Percentiles rank a stretch among this genome's conserved stretches.
These are phyloP conservation scores for Cystobasidium onofrii DNA, from an alignment of 768 basidiomycete species.

Conservation along the genomic window DNA sequence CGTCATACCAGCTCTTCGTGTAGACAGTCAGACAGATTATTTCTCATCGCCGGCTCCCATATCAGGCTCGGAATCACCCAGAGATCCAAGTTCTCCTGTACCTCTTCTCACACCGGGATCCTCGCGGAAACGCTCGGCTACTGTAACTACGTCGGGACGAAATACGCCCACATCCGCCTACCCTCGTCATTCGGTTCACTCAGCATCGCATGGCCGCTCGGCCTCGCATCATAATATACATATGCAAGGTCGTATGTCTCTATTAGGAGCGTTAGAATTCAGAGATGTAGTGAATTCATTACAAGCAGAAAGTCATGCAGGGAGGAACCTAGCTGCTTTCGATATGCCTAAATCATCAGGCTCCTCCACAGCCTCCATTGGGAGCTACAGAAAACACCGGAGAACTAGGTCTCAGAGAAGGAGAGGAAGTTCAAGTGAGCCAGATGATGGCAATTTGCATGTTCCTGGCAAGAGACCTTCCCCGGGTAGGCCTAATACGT, in stretches of 20 bases:
- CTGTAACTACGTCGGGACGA: slow-evolving; percentile 3
- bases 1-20: slow-evolving; percentile 4
- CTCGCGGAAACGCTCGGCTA: slow-evolving; percentile 4
- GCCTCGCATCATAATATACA: slow-evolving; percentile 4
- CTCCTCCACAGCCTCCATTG: neutral
- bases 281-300: slow-evolving; percentile 78
- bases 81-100: neutral
- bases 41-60: slow-evolving; percentile 21
- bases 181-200: slow-evolving; percentile 48
- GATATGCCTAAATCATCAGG: neutral
- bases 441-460: neutral
- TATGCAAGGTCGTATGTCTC: slow-evolving; percentile 51
- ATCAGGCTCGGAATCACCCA: neutral
- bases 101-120: neutral
- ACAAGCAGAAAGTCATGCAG: slow-evolving; percentile 57
- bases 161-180: neutral
- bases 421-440: neutral
- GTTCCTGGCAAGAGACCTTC: neutral
- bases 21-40: neutral
- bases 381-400: neutral
- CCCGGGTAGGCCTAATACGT: neutral
- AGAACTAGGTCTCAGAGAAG: neutral
- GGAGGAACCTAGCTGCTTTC: slow-evolving; percentile 27
- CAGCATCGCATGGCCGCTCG: slow-evolving; percentile 52
- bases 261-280: slow-evolving; percentile 93